Percentiles rank a stretch among this genome's conserved stretches.
These are phyloP conservation scores for Coemansia erecta DNA, from an alignment of 192 early-diverging fungal species.

Conservation along the genomic window DNA sequence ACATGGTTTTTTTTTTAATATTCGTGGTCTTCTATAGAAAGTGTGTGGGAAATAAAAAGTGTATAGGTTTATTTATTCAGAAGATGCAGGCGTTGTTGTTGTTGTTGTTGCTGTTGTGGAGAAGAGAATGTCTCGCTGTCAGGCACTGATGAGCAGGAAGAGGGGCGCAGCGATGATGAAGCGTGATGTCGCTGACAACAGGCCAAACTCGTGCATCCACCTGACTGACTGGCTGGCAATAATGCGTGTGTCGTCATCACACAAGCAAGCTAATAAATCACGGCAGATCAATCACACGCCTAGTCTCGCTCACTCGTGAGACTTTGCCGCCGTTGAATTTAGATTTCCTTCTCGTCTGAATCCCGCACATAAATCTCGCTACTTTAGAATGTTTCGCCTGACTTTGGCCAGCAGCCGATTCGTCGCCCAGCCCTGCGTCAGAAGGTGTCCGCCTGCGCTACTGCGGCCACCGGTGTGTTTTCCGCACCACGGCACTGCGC, in stretches of 20 bases:
- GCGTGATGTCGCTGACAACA: not conserved
- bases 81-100: too few species aligned
- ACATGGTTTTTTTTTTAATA: not conserved
- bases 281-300: too few species aligned
- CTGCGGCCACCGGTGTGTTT: not conserved
- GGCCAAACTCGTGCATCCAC: not conserved
- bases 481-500: not conserved
- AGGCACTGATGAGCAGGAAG: too few species aligned
- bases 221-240: not conserved
- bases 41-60: too few species aligned
- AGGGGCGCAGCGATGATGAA: too few species aligned
- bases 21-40: too few species aligned
- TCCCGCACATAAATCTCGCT: not conserved
- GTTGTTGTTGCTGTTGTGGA: not conserved
- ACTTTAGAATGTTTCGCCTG: not conserved
- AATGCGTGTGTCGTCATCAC: conserved; percentile 5
- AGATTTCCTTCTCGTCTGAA: not conserved
- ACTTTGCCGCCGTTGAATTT: not conserved
- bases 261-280: not conserved
- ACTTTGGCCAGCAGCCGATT: too few species aligned
- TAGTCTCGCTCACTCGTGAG: not conserved
- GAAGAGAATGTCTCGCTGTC: not conserved
- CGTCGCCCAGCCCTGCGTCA: too few species aligned
- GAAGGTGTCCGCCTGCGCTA: not conserved
- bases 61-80: too few species aligned